Conservation (phyloP, 2,329 filamentous ascomycete species). For the Diaporthe australafricana region DNA sequence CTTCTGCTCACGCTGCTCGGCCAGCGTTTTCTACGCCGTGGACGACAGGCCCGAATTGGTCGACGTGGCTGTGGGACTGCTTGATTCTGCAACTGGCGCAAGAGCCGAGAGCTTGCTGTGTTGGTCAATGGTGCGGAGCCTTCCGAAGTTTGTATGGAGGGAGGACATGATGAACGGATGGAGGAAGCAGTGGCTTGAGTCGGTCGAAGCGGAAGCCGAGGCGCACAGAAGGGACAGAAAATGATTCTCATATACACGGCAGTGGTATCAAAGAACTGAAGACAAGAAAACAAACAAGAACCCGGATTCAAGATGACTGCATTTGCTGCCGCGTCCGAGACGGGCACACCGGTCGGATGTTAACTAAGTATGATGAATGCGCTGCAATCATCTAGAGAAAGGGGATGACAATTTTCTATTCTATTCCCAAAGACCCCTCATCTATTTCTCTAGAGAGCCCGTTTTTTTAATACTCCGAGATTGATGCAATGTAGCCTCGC, state of each 20-base stretch:
- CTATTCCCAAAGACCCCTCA: background rate
- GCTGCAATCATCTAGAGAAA: background rate
- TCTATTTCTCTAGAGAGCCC: background rate
- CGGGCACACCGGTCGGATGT: background rate
- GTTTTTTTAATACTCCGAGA: background rate
- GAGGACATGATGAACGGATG: constrained; percentile 54
- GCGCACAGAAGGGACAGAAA: constrained; percentile 47
- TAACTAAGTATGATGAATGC: background rate
- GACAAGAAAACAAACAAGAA: background rate
- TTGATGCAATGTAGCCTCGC: no score
- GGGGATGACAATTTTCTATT: background rate
- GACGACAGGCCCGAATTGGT: constrained; percentile 53
- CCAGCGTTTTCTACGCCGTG: constrained; percentile 57
- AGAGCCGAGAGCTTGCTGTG: constrained; percentile 59
- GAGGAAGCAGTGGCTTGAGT: constrained; percentile 50
- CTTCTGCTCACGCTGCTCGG: constrained; percentile 61
- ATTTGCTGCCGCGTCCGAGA: background rate
- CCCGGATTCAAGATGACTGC: background rate
- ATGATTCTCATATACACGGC: background rate
- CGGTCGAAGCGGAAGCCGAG: constrained; percentile 49
- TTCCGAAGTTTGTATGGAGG: constrained; percentile 40
- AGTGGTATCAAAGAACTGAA: no score
- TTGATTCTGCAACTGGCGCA: constrained; percentile 57
- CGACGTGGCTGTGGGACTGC: constrained; percentile 57
- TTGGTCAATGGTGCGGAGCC: constrained; percentile 47